phyloP scores from a whole-genome alignment of 306 rosid genomes.

The Trifolium fragiferum region DNA sequence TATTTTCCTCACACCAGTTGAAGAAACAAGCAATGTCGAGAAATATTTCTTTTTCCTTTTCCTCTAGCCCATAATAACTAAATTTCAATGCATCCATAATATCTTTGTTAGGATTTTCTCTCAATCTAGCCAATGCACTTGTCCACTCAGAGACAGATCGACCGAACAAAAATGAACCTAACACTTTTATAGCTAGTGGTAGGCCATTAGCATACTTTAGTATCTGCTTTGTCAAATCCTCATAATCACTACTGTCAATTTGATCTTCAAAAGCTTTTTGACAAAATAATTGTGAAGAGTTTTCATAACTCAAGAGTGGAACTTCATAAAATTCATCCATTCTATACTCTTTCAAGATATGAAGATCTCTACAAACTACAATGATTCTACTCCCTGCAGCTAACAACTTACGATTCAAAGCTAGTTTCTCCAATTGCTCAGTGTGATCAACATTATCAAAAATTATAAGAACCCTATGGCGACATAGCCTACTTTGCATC shows the following conservation, averaged over 20 bases:
- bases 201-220: background rate
- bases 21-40: slow-evolving; percentile 4
- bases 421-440: background rate
- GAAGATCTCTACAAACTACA: background rate
- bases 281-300: background rate
- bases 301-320: background rate
- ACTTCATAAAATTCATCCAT: background rate
- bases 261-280: background rate
- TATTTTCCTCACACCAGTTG: background rate
- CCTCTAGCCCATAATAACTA: background rate
- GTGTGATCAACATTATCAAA: background rate
- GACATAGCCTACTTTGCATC: background rate
- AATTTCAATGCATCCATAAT: background rate
- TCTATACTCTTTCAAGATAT: background rate
- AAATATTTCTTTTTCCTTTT: background rate
- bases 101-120: background rate
- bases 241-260: background rate
- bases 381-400: background rate
- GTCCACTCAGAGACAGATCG: background rate
- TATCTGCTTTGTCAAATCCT: background rate
- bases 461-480: background rate
- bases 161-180: background rate
- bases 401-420: background rate
- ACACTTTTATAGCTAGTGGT: background rate
- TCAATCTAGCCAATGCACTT: background rate